Conservation (phyloP, 257 asterid genomes). For the Nicotiana benthamiana region DNA sequence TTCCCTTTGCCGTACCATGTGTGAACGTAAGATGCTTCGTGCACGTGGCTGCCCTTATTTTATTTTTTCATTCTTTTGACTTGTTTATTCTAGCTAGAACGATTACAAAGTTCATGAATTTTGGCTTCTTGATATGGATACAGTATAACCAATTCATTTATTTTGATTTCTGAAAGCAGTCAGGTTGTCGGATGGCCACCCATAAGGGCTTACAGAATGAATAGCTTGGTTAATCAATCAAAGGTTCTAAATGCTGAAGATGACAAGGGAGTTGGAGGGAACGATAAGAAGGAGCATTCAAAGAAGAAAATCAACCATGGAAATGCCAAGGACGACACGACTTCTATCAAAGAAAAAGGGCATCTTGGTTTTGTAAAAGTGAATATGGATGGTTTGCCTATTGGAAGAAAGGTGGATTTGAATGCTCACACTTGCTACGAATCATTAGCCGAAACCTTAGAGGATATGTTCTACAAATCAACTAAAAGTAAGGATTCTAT, state of each 20-base stretch:
- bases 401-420: slow-evolving; percentile 80
- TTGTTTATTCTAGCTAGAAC: background rate
- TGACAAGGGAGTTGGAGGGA: slow-evolving; percentile 45
- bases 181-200: slow-evolving; percentile 99
- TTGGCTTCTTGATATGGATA: slow-evolving; percentile 1
- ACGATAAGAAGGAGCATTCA: slow-evolving; percentile 42
- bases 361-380: slow-evolving; percentile 69
- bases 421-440: slow-evolving; percentile 61
- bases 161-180: slow-evolving; percentile 29
- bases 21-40: no score
- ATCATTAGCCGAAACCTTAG: slow-evolving; percentile 47
- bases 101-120: background rate
- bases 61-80: background rate
- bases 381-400: slow-evolving; percentile 72
- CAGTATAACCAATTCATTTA: background rate
- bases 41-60: rapidly evolving
- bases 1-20: no score
- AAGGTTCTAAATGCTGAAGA: slow-evolving; percentile 43
- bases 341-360: slow-evolving; percentile 28
- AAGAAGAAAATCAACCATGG: slow-evolving; percentile 63
- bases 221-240: slow-evolving; percentile 57
- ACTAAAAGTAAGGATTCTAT: slow-evolving; percentile 11
- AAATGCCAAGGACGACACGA: slow-evolving; percentile 27
- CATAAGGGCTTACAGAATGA: slow-evolving; percentile 61
- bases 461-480: slow-evolving; percentile 68